A percentile compares a stretch with the other conserved stretches of the same genome.
These are phyloP conservation scores for Chalciporus piperatus DNA, from an alignment of 768 basidiomycete species.

Conservation along the genomic window DNA sequence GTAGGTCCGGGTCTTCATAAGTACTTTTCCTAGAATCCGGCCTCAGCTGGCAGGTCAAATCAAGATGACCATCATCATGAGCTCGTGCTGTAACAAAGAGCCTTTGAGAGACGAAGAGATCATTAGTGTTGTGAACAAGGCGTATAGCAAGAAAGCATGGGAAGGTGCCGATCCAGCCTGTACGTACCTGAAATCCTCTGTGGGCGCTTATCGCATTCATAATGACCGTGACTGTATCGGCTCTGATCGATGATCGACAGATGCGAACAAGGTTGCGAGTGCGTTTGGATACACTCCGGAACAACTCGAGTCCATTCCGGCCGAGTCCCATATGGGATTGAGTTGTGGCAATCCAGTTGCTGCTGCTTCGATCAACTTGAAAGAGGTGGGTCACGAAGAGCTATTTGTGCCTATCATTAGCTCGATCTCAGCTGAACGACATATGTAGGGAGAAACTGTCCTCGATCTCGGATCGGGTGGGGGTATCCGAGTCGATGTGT, in stretches of 20 bases:
- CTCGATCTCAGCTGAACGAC: neutral
- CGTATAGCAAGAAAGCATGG: neutral
- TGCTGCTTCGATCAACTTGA: constrained; percentile 43
- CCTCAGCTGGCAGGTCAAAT: too few species aligned
- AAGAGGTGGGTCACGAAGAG: constrained; percentile 32
- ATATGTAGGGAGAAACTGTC: constrained; percentile 49
- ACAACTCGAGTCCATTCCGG: constrained; percentile 42
- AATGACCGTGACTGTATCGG: neutral
- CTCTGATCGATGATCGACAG: neutral
- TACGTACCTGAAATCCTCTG: constrained; percentile 4
- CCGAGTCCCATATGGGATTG: constrained; percentile 46
- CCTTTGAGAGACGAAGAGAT: neutral
- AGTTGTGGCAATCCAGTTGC: constrained; percentile 55
- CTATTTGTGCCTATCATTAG: neutral
- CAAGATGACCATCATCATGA: neutral
- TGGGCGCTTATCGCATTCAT: neutral
- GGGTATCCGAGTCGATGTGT: constrained; percentile 54
- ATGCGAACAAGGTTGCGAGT: constrained; percentile 16
- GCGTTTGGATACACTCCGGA: constrained; percentile 48
- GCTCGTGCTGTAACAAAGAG: neutral
- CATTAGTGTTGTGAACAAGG: neutral
- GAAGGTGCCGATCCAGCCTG: constrained; percentile 8
- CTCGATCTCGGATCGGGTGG: constrained; percentile 58
- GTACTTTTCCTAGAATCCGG: too few species aligned
- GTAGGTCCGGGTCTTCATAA: too few species aligned